Conservation (phyloP, 202 grass and related monocot genomes). For the Cymbopogon flexuosus region DNA sequence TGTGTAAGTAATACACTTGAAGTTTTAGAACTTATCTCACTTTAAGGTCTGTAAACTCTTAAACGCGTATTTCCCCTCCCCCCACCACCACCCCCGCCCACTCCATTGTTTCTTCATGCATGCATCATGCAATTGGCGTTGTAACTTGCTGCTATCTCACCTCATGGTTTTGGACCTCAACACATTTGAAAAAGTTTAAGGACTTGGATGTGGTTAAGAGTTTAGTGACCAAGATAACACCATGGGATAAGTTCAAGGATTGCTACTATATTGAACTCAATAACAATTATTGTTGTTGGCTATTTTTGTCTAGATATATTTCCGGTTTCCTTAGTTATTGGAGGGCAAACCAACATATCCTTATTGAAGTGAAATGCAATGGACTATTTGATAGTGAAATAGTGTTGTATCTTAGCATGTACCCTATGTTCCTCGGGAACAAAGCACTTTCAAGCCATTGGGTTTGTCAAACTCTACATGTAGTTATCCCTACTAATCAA, state of each 20-base stretch:
- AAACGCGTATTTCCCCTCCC: neutral
- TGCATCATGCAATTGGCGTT: neutral
- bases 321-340: neutral
- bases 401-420: neutral
- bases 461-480: neutral
- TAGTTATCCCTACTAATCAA: neutral
- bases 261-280: neutral
- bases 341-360: neutral
- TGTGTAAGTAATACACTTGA: neutral
- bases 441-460: neutral
- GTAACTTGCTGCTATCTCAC: neutral
- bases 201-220: neutral
- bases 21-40: neutral
- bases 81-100: neutral
- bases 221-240: neutral
- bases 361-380: neutral
- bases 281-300: neutral
- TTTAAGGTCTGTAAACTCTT: neutral
- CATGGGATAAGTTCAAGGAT: neutral
- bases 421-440: neutral
- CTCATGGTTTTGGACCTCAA: neutral
- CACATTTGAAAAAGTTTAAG: neutral
- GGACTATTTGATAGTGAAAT: neutral
- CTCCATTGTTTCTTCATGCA: neutral
- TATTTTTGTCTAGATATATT: neutral